Conservation (phyloP, 345 rosid species). For the Aquilaria yunnanensis region DNA sequence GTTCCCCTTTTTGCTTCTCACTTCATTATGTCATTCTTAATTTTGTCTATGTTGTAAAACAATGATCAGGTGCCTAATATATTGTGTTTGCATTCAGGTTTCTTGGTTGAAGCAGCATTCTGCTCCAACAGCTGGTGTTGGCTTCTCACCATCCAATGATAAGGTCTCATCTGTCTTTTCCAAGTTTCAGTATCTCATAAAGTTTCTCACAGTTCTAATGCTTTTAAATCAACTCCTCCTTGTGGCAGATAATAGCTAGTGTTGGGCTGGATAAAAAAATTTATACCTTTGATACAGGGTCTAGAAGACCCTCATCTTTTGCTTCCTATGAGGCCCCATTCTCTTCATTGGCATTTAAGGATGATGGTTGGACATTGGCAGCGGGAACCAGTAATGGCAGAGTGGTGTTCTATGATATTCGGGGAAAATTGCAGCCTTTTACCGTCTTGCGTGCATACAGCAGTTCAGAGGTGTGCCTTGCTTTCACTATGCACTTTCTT, state of each 20-base stretch:
- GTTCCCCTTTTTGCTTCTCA: neutral
- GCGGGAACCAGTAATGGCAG: slow-evolving; percentile 94
- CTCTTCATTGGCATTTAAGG: slow-evolving; percentile 95
- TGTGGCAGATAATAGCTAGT: slow-evolving; percentile 75
- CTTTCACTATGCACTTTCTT: slow-evolving; percentile 7
- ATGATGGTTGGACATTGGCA: slow-evolving; percentile 85
- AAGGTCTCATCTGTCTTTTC: slow-evolving; percentile 43
- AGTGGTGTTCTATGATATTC: slow-evolving; percentile 90
- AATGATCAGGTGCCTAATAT: neutral
- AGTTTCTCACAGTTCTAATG: slow-evolving; percentile 4
- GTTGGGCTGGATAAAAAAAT: slow-evolving; percentile 96
- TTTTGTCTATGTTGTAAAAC: neutral
- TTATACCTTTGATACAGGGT: slow-evolving; percentile 83
- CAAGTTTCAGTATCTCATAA: neutral
- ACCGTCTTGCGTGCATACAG: slow-evolving; percentile 87
- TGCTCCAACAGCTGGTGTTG: slow-evolving; percentile 91
- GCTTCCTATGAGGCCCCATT: slow-evolving; percentile 86
- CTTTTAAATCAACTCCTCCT: slow-evolving; percentile 9
- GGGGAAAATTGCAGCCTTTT: slow-evolving; percentile 84
- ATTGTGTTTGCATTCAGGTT: slow-evolving; percentile 39
- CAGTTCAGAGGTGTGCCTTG: slow-evolving; percentile 69
- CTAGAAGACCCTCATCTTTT: slow-evolving; percentile 68
- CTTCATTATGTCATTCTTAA: neutral
- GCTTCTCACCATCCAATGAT: slow-evolving; percentile 95
- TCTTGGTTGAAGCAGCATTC: slow-evolving; percentile 97